phyloP scores from a whole-genome alignment of 441 rosid species.

The Dalechampia spathulata region DNA sequence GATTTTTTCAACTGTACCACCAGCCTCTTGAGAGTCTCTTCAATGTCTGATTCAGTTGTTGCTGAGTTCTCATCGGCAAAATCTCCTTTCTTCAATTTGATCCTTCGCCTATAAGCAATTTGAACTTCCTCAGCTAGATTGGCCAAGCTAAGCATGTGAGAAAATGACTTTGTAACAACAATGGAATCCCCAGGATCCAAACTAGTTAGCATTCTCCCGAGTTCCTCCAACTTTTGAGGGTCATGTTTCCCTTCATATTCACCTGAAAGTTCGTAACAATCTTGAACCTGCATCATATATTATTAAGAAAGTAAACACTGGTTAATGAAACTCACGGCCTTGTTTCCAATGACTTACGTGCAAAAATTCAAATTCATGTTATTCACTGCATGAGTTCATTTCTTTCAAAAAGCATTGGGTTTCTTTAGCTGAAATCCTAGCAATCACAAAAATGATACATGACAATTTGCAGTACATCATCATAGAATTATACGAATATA shows the following conservation, averaged over 20 bases:
- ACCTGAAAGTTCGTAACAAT: slow-evolving; percentile 82
- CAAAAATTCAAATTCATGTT: slow-evolving; percentile 3
- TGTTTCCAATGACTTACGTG: background rate
- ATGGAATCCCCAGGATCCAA: slow-evolving; percentile 96
- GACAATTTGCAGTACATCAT: no score
- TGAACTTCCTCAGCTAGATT: slow-evolving; percentile 95
- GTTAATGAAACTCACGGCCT: no score
- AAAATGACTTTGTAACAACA: slow-evolving; percentile 72
- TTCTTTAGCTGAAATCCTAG: no score
- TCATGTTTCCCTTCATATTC: slow-evolving; percentile 81
- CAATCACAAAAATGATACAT: no score
- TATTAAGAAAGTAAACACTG: background rate
- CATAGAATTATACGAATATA: no score
- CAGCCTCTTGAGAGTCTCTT: slow-evolving; percentile 81
- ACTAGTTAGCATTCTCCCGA: slow-evolving; percentile 8
- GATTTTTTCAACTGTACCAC: slow-evolving; percentile 71
- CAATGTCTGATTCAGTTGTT: slow-evolving; percentile 88
- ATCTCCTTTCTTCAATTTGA: slow-evolving; percentile 81
- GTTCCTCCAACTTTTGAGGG: slow-evolving; percentile 36
- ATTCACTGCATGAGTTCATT: no score
- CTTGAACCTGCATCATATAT: slow-evolving; percentile 58
- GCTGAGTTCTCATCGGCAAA: slow-evolving; percentile 80
- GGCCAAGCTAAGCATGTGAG: slow-evolving; percentile 95
- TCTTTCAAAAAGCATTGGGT: no score
- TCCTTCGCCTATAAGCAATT: slow-evolving; percentile 52